These are phyloP conservation scores for Fremontodendron californicum DNA, from an alignment of 345 rosid species.

Conservation along the genomic window DNA sequence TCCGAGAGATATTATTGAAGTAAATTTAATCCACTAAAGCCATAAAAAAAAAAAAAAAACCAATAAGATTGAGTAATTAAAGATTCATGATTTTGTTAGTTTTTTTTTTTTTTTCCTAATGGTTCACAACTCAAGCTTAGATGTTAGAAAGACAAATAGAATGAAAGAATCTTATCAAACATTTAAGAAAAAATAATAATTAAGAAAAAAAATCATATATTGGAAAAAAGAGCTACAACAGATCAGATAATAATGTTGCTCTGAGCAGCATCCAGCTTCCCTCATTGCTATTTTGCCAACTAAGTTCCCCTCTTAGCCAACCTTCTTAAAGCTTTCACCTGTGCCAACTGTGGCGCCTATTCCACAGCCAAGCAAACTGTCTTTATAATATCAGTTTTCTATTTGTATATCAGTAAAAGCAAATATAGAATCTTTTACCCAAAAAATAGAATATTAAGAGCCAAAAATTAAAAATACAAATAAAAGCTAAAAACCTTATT, in stretches of 20 bases:
- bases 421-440: too few species aligned
- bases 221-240: constrained; percentile 34
- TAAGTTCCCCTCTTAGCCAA: too few species aligned
- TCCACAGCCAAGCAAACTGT: constrained; percentile 74
- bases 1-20: neutral
- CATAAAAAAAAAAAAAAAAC: neutral
- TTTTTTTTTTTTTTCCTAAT: neutral
- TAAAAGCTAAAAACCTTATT: too few species aligned
- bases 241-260: constrained; percentile 45
- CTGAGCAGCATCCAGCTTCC: constrained; percentile 40
- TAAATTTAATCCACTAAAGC: neutral
- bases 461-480: too few species aligned
- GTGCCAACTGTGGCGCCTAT: constrained; percentile 37
- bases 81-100: too few species aligned
- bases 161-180: constrained; percentile 48
- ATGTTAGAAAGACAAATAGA: constrained; percentile 24
- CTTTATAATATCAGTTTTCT: constrained; percentile 51
- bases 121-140: constrained; percentile 34
- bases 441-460: too few species aligned
- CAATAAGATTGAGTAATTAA: constrained; percentile 1
- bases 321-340: constrained; percentile 32
- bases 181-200: constrained; percentile 23
- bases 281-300: constrained; percentile 18
- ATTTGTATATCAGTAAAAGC: too few species aligned
- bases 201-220: neutral